A percentile compares a stretch with the other conserved stretches of the same genome.
phyloP scores from a whole-genome alignment of 78 protist species.

The Dictyostelium firmibasis region DNA sequence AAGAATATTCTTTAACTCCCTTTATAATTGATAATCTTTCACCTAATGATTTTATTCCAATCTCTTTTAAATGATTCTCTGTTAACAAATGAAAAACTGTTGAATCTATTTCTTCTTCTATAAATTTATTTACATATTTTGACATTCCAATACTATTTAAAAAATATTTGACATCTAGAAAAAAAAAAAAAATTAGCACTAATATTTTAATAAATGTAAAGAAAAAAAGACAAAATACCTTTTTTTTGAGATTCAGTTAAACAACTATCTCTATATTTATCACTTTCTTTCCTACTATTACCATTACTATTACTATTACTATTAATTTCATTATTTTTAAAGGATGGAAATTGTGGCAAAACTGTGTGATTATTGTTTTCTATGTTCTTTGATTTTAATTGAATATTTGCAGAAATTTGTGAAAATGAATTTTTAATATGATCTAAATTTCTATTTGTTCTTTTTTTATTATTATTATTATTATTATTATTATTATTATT shows the following conservation, averaged over 20 bases:
- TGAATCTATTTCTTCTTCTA: constrained; percentile 65
- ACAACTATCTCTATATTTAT: constrained; percentile 47
- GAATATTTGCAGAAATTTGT: constrained; percentile 2
- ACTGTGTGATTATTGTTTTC: constrained; percentile 24
- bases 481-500: neutral
- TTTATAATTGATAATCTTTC: constrained; percentile 50
- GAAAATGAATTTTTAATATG: constrained; percentile 4
- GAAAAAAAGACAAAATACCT: neutral
- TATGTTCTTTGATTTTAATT: constrained; percentile 10
- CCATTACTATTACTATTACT: neutral
- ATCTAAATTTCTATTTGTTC: constrained; percentile 7
- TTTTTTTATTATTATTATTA: neutral
- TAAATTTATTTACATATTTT: constrained; percentile 63
- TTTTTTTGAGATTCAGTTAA: constrained; percentile 40
- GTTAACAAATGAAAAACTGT: constrained; percentile 41
- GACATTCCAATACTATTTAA: constrained; percentile 53
- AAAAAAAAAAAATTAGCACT: neutral
- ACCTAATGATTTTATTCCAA: constrained; percentile 48
- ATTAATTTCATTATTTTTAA: neutral
- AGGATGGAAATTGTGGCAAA: neutral
- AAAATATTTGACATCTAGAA: constrained; percentile 31
- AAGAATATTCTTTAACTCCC: constrained; percentile 33
- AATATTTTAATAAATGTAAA: neutral
- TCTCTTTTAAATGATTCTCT: constrained; percentile 56
- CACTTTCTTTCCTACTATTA: neutral